Evolutionary conservation across 2,329 filamentous ascomycete species (phyloP).

Genomic region (Curvularia eragrostidis): DNA sequence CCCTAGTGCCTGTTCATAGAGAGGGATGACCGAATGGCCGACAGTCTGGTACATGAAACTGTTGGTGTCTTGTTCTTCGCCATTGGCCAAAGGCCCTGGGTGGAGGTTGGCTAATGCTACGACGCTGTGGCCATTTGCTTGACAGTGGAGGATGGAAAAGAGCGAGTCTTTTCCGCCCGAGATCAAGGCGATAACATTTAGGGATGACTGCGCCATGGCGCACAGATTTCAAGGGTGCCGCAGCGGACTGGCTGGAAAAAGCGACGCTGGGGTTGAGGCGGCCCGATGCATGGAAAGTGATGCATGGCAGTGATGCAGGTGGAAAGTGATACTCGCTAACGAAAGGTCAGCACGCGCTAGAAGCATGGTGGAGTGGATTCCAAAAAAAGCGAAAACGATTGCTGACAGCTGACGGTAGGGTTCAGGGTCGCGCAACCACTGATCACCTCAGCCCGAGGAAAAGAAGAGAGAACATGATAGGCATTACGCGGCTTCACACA

Average conservation of each 20-base stretch:
- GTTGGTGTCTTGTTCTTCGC: slow-evolving; percentile 73
- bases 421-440: neutral
- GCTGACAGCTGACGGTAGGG: slow-evolving; percentile 8
- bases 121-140: slow-evolving; percentile 81
- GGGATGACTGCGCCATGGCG: slow-evolving; percentile 24
- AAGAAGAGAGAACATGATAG: neutral
- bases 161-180: slow-evolving; percentile 98
- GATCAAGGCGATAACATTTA: slow-evolving; percentile 81
- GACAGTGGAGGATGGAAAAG: slow-evolving; percentile 89
- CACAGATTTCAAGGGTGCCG: slow-evolving; percentile 1
- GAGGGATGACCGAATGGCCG: slow-evolving; percentile 82
- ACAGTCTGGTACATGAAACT: slow-evolving; percentile 99
- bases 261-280: slow-evolving; percentile 12
- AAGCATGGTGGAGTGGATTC: slow-evolving; percentile 6
- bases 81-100: slow-evolving; percentile 55
- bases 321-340: slow-evolving; percentile 19
- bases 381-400: slow-evolving; percentile 5
- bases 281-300: slow-evolving; percentile 13
- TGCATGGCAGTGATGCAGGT: slow-evolving; percentile 12
- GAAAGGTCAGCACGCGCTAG: slow-evolving; percentile 22
- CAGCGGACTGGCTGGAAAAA: slow-evolving; percentile 7
- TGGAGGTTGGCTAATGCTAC: slow-evolving; percentile 90
- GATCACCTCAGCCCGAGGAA: slow-evolving; percentile 1
- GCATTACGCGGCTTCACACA: slow-evolving; percentile 7
- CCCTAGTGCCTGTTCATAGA: slow-evolving; percentile 79